These are phyloP conservation scores for Clonostachys byssicola DNA, from an alignment of 2,329 filamentous ascomycete species.

Conservation along the genomic window DNA sequence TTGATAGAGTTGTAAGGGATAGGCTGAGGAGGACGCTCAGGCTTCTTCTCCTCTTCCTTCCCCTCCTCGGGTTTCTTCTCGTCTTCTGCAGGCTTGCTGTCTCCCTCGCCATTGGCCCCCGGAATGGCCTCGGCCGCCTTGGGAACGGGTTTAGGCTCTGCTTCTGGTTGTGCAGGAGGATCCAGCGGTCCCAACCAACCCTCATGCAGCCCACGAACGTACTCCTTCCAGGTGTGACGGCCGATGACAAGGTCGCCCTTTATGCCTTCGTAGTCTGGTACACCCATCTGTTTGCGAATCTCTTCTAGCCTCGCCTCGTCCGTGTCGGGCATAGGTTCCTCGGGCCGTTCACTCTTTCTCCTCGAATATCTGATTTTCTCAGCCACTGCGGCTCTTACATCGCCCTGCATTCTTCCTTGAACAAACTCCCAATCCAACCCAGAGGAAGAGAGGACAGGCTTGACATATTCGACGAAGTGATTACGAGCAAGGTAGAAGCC, in stretches of 20 bases:
- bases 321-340: slow-evolving; percentile 40
- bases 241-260: slow-evolving; percentile 87
- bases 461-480: slow-evolving; percentile 93
- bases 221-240: slow-evolving; percentile 95
- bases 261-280: slow-evolving; percentile 68
- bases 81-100: slow-evolving; percentile 15
- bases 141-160: slow-evolving; percentile 4
- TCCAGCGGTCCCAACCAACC: slow-evolving; percentile 89
- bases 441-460: slow-evolving; percentile 84
- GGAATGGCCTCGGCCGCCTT: slow-evolving; percentile 9
- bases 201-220: slow-evolving; percentile 87
- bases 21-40: slow-evolving; percentile 57
- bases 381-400: slow-evolving; percentile 81
- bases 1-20: slow-evolving; percentile 69
- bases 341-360: slow-evolving; percentile 49
- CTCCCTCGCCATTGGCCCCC: slow-evolving; percentile 11
- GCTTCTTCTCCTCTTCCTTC: slow-evolving; percentile 46
- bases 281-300: slow-evolving; percentile 60
- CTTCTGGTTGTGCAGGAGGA: slow-evolving; percentile 38
- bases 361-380: slow-evolving; percentile 76
- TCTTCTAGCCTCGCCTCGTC: slow-evolving; percentile 55
- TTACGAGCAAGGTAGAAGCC: slow-evolving; percentile 81
- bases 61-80: slow-evolving; percentile 33
- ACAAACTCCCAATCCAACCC: slow-evolving; percentile 96
- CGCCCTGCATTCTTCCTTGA: slow-evolving; percentile 88